phyloP scores from a whole-genome alignment of 768 basidiomycete genomes.

The Hericium erinaceus region DNA sequence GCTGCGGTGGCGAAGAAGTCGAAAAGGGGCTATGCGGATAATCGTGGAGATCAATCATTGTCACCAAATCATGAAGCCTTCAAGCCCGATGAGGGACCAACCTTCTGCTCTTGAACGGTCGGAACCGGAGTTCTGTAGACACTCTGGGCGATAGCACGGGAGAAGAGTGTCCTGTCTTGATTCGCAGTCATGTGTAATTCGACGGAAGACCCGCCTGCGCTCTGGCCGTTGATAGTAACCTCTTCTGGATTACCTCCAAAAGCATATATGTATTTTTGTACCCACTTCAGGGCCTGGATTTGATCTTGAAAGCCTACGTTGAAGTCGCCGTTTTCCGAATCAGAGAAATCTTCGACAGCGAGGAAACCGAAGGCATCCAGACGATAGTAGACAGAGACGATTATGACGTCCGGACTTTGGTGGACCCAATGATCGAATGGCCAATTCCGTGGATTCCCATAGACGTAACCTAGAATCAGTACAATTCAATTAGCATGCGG shows the following conservation, averaged over 20 bases:
- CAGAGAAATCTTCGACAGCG: conserved; percentile 34
- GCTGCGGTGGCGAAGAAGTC: conserved; percentile 38
- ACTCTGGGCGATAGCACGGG: conserved; percentile 53
- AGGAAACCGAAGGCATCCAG: conserved; percentile 59
- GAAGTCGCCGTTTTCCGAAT: conserved; percentile 32
- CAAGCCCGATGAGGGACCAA: conserved; percentile 17
- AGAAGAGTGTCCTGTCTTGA: conserved; percentile 32
- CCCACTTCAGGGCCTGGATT: conserved; percentile 30
- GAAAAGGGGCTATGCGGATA: conserved; percentile 37
- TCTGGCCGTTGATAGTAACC: conserved; percentile 50
- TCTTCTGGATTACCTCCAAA: conserved; percentile 31
- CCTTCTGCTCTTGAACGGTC: conserved; percentile 41
- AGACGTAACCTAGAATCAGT: conserved; percentile 35
- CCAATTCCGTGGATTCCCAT: conserved; percentile 56
- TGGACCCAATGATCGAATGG: conserved; percentile 60
- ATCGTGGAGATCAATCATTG: neutral
- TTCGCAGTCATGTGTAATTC: conserved; percentile 50
- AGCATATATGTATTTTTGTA: conserved; percentile 26
- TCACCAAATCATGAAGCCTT: neutral
- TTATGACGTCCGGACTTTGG: conserved; percentile 50
- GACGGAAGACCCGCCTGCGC: conserved; percentile 46
- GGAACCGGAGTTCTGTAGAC: conserved; percentile 45
- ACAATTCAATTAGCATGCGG: neutral
- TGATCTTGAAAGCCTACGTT: conserved; percentile 54
- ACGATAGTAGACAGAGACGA: conserved; percentile 61